Evolutionary conservation across 2,329 filamentous ascomycete species (phyloP).

Genomic region (Penicillium sp.): DNA sequence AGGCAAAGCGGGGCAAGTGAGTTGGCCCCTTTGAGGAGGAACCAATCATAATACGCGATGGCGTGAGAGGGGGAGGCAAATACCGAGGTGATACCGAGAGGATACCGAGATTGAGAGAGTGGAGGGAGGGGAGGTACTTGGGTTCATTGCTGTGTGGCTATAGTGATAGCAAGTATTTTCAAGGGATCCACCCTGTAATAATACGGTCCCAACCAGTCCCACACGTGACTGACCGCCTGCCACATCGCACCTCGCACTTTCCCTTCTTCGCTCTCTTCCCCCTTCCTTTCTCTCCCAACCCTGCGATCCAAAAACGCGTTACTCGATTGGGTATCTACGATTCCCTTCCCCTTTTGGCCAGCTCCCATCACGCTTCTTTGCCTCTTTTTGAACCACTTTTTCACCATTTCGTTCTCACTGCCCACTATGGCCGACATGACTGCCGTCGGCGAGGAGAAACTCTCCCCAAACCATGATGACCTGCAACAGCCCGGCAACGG

Average conservation of each 20-base stretch:
- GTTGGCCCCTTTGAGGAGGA: slow-evolving; percentile 3
- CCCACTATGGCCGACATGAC: slow-evolving; percentile 72
- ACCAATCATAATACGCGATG: background rate
- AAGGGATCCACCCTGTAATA: background rate
- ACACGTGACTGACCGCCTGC: slow-evolving; percentile 33
- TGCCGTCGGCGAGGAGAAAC: slow-evolving; percentile 73
- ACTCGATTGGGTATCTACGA: slow-evolving; percentile 48
- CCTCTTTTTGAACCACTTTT: slow-evolving; percentile 7
- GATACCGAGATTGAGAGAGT: background rate
- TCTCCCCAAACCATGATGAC: slow-evolving; percentile 70
- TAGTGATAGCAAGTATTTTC: background rate
- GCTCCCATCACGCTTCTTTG: slow-evolving; percentile 5
- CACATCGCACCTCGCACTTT: slow-evolving; percentile 32
- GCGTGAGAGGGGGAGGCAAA: slow-evolving; percentile 2
- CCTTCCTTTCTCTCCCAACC: slow-evolving; percentile 39
- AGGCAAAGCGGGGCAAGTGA: slow-evolving; percentile 8
- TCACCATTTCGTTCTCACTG: slow-evolving; percentile 2
- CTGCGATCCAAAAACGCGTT: slow-evolving; percentile 46
- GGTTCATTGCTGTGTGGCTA: accelerated
- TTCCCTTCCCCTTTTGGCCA: slow-evolving; percentile 46
- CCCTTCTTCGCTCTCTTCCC: slow-evolving; percentile 37
- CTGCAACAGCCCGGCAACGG: slow-evolving; percentile 58
- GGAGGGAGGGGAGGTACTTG: background rate
- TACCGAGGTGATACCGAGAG: background rate
- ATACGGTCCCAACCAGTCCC: background rate